Evolutionary conservation across 306 rosid species (phyloP).

Genomic region (Quercus dentata): DNA sequence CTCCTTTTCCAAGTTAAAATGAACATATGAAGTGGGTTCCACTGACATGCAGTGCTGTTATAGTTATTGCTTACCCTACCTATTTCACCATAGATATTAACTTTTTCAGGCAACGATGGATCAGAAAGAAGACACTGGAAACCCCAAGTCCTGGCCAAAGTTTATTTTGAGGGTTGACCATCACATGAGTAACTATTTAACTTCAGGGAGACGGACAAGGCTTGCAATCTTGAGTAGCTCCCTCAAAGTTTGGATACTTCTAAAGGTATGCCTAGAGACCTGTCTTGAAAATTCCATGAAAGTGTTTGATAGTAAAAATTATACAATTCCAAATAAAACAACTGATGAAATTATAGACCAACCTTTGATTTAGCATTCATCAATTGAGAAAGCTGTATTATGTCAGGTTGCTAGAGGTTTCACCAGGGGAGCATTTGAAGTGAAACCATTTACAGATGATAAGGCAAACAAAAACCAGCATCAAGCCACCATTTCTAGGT

Average conservation of each 20-base stretch:
- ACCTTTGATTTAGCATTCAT: background rate
- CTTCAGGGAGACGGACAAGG: slow-evolving; percentile 80
- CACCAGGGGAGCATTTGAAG: slow-evolving; percentile 81
- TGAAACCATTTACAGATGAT: slow-evolving; percentile 62
- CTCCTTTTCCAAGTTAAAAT: slow-evolving; percentile 14
- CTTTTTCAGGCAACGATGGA: slow-evolving; percentile 65
- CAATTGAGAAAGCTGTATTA: slow-evolving; percentile 17
- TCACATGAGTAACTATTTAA: slow-evolving; percentile 77
- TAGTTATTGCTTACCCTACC: background rate
- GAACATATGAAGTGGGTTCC: background rate
- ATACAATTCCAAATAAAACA: slow-evolving; percentile 6
- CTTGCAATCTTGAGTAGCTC: slow-evolving; percentile 90
- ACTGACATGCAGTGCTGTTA: background rate
- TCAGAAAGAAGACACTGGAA: slow-evolving; percentile 57
- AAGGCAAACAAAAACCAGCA: slow-evolving; percentile 46
- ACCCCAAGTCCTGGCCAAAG: slow-evolving; percentile 89
- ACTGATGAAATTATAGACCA: background rate
- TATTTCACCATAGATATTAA: background rate
- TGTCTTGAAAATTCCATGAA: slow-evolving; percentile 13
- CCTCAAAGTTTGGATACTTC: slow-evolving; percentile 88
- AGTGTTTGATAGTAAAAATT: background rate
- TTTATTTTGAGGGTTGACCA: slow-evolving; percentile 81
- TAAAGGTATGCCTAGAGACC: slow-evolving; percentile 57
- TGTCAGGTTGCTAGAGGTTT: slow-evolving; percentile 90
- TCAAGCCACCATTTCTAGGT: slow-evolving; percentile 51